Base-by-base conservation (phyloP, 495 filamentous ascomycete species). In the Aspergillus cavernicola region DNA sequence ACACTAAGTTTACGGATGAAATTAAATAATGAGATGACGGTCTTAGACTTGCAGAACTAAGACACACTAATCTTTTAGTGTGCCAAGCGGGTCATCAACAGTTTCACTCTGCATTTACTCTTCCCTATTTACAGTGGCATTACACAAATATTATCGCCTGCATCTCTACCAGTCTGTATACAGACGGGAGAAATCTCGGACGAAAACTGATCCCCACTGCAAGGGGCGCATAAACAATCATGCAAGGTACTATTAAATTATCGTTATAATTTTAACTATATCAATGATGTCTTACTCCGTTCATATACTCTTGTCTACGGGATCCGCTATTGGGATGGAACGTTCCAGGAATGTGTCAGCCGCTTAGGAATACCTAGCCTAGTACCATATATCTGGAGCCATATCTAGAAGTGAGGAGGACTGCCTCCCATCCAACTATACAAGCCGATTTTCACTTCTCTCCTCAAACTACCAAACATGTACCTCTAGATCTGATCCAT, bases 21-120 rank as follows among this genome's bases (percentile, higher is more conserved):
- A 33, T 39, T 48, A 52, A 39, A 37, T 47, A 2, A 43, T 39
- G 37, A 50, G 46, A 49, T 20, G 35, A 50, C 37, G 59, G 55
- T 56, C 52, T 61, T 58, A 56, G 59, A 61, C 59, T 40, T 61
- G 59, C 59, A 61, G 58, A 38, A 28, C 41, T 37, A 57, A 48
- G 50, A 47, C n/a, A 23, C 16, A 23, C 29, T 45, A 39, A 36
- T n/a, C 13, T 15, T 40, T 31, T 35, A 28, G 28, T 38, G 6
- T 23, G 7, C 6, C 3, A 1, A 29, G 46, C 46, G 31, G 44
- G 44, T 47, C 44, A 4, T 4, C 46, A 40, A 50, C 43, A 37
- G 35, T 38, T 31, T 39, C 33, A 50, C 22, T 38, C 22, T n/a
- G 22, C 13, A 4, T 35, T 48, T 24, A 18, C 36, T 19, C 36